Evolutionary conservation across 306 rosid species (phyloP), one percentile per base, ranked within the genome.

Genomic region (Cicer arietinum): DNA sequence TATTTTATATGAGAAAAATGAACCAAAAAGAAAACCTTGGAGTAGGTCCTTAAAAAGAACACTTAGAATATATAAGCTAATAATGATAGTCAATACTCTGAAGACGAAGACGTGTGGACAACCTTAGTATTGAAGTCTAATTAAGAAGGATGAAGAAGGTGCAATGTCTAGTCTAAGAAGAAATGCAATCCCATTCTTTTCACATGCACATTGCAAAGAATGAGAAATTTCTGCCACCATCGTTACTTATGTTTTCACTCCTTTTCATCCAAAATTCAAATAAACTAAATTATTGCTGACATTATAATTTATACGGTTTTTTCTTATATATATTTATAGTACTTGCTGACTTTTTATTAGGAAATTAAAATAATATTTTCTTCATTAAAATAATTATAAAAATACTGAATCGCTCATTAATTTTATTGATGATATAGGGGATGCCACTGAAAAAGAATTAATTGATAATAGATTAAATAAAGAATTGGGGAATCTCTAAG

Each of bases 131-230:
- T 74, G 7, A 69, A 81, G 87, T 74, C 43, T 72, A 71, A 70
- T 76, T 76, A 58, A 64, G 72, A 67, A 52, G 74, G 54, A 11
- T 7, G 69, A 72, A 82, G 76, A 80, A 78, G 91, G 82, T 82
- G 74, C 60, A 53, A 67, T 80, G 94, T 87, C 91, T 69, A 73
- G 75, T 73, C 86, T 22, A 22, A 22, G 52, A 56, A 63, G 44
- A 75, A 64, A 25, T 77, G 18, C 87, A 82, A 72, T 42, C 70
- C 7, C 79, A 76, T 18, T 22, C 70, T 6, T 40, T 80, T 74
- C 76, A 58, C 79, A 65, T 79, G 74, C 47, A 65, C 17, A 14
- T 67, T 74, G 13, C 41, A 48, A 67, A 41, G 50, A 59, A 67
- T 74, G 54, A 40, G 76, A 77, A 74, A 44, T 9, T 72, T 71